Conservation (phyloP, 495 filamentous ascomycete genomes). For the Penicillium chermesinum region DNA sequence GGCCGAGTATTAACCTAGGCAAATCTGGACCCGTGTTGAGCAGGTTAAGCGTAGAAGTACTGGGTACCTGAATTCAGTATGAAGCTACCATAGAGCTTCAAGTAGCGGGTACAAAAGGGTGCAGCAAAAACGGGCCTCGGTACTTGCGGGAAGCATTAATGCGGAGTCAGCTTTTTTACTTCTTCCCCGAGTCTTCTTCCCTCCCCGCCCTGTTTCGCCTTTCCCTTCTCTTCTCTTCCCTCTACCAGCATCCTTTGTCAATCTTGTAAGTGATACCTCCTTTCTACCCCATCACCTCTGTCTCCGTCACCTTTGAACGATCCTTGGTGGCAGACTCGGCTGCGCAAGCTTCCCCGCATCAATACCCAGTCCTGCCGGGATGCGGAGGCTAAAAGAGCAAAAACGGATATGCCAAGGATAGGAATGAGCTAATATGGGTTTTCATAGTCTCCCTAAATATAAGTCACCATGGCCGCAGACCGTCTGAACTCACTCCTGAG, state of each 20-base stretch:
- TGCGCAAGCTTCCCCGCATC: constrained; percentile 23
- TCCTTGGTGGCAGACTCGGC: neutral
- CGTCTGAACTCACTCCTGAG: constrained; percentile 80
- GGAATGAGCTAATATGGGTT: neutral
- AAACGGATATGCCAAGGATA: neutral
- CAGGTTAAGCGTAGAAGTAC: constrained; percentile 4
- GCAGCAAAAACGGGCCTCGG: constrained; percentile 22
- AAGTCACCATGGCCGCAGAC: constrained; percentile 70
- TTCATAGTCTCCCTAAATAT: constrained; percentile 1
- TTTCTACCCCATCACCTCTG: neutral
- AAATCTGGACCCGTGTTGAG: neutral
- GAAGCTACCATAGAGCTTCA: neutral
- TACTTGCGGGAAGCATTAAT: constrained; percentile 18
- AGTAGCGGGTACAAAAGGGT: neutral
- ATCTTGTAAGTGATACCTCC: constrained; percentile 12
- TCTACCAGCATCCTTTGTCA: constrained; percentile 2
- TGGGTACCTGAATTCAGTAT: constrained; percentile 2
- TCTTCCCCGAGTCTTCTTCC: neutral
- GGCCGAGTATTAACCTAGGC: constrained; percentile 11
- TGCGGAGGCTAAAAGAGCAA: neutral
- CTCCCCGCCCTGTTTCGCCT: too few species aligned
- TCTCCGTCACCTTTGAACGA: neutral
- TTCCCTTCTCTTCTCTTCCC: neutral
- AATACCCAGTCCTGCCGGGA: constrained; percentile 4
- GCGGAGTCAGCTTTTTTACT: constrained; percentile 13